Evolutionary conservation across 2,329 filamentous ascomycete species (phyloP), one percentile per base, ranked within the genome.

Genomic region (Ophiosphaerella narmari): DNA sequence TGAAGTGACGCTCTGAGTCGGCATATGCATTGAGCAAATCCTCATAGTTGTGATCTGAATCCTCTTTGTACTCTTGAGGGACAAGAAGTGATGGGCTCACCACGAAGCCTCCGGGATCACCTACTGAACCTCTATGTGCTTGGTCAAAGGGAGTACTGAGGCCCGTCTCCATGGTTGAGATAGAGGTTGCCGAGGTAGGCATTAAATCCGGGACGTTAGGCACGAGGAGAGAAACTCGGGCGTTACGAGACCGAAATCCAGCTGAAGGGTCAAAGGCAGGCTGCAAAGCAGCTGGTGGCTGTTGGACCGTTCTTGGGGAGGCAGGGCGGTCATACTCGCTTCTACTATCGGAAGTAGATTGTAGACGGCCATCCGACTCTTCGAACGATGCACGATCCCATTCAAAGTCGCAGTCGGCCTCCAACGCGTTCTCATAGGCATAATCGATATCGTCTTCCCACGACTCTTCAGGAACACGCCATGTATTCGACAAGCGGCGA

Each of bases 401-500:
- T 50, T 85, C 81, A 49, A 84, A 84, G 54, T 86, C 77, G 55
- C 80, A 85, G 44, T 82, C 80, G 1, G 83, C 82, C 66, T 86
- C 83, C 5, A 82, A 79, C 23, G 80, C 81, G 62, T 84, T 79
- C 52, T 85, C 80, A 57, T 86, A 86, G 60, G 81, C 84, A 60
- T 82, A 85, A 56, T 86, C 83, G 48, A 86, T 82, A 52, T 84
- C 82, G 34, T 83, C 82, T 59, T 86, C 83, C 83, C 83, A 86
- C 1, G 79, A 80, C 12, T 68, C 68, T 41, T 78, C 76, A 24
- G 73, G 66, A 13, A 56, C 65, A 23, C 65, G 65, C 65, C 69
- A 72, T 9, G 65, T 66, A 43, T 67, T 70, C 1, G 70, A 73
- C 36, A 64, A 62, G 39, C 67, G 65, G 29, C 65, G 63, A n/a